Percentiles rank a stretch among this genome's conserved stretches.
Conservation (phyloP, 176 grass and related monocot species). For the Zea luxurians region DNA sequence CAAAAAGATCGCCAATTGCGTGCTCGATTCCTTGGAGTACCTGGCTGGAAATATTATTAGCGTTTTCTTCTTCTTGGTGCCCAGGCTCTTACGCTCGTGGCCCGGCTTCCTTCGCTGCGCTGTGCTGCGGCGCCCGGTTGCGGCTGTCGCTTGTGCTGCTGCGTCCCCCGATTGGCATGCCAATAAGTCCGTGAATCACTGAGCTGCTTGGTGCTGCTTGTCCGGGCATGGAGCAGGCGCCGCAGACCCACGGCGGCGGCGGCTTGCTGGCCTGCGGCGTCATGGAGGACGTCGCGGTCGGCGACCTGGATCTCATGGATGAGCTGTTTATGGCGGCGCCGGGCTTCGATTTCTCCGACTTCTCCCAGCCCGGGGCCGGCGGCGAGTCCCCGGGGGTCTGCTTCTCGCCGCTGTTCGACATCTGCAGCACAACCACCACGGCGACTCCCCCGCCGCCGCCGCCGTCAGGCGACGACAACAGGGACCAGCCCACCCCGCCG, state of each 20-base stretch:
- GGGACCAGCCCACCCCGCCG: not conserved
- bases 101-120: not conserved
- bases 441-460: constrained; percentile 6
- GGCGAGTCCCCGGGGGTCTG: constrained; percentile 10
- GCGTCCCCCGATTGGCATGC: constrained; percentile 13
- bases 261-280: constrained; percentile 5
- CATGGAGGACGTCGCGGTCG: constrained; percentile 40
- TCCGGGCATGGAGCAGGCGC: constrained; percentile 44
- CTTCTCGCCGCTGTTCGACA: constrained; percentile 51
- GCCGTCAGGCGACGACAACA: not conserved
- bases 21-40: constrained; percentile 39
- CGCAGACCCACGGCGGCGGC: constrained; percentile 22
- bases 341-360: constrained; percentile 50
- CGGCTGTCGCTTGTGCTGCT: not conserved
- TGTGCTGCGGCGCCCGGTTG: constrained; percentile 4
- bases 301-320: constrained; percentile 70
- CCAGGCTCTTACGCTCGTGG: constrained; percentile 22
- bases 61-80: not conserved
- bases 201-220: not conserved
- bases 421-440: constrained; percentile 43
- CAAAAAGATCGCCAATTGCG: constrained; percentile 22
- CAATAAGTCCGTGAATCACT: not conserved
- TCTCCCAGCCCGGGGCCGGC: constrained; percentile 16
- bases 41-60: not conserved
- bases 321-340: constrained; percentile 54